These are phyloP conservation scores for Leptodermis oblonga DNA, from an alignment of 257 asterid species.

Conservation along the genomic window DNA sequence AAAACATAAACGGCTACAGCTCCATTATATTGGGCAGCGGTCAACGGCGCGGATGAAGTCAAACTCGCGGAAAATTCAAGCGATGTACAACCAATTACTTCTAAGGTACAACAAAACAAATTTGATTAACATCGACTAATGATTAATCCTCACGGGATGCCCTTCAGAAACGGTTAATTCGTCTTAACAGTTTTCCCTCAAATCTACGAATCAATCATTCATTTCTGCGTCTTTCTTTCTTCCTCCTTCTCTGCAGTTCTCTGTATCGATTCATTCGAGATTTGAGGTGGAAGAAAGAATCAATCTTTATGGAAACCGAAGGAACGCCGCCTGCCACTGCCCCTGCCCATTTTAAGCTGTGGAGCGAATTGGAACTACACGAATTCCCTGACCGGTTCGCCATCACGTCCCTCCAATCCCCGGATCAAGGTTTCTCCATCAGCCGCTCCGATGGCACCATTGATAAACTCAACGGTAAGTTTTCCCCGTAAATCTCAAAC, in stretches of 20 bases:
- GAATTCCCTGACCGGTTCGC: conserved; percentile 62
- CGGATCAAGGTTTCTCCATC: conserved; percentile 72
- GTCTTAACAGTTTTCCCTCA: conserved; percentile 3
- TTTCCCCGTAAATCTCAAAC: background rate
- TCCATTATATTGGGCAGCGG: no score
- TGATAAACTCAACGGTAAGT: conserved; percentile 46
- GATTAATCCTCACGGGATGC: background rate
- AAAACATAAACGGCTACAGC: no score
- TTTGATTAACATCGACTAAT: background rate
- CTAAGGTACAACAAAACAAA: background rate
- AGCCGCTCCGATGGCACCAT: conserved; percentile 64
- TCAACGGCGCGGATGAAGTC: no score
- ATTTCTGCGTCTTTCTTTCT: background rate
- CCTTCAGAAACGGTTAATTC: conserved; percentile 3
- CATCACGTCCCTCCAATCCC: conserved; percentile 58
- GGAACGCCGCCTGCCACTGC: conserved; percentile 12
- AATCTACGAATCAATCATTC: background rate
- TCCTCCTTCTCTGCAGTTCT: background rate
- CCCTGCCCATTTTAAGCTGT: conserved; percentile 51
- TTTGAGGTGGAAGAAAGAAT: background rate
- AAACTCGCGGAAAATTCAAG: background rate
- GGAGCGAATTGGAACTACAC: conserved; percentile 64
- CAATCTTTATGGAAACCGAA: conserved; percentile 43
- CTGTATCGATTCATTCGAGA: background rate
- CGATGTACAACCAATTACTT: background rate